phyloP scores from a whole-genome alignment of 2,329 filamentous ascomycete species.

The Nigrospora osmanthi region DNA sequence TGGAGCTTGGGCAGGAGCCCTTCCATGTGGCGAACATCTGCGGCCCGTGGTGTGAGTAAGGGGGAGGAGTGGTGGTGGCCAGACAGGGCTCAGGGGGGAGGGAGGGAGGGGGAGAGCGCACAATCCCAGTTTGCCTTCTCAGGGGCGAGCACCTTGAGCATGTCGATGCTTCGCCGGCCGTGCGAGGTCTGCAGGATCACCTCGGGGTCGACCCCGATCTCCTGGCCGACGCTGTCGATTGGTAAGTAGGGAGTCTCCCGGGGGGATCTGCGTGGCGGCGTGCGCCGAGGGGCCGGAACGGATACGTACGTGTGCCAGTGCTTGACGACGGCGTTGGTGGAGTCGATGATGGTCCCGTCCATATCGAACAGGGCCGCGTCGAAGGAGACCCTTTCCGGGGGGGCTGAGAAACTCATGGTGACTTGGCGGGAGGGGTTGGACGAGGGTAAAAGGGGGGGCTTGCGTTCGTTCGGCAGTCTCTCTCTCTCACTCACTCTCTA shows the following conservation, averaged over 20 bases:
- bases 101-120: slow-evolving; percentile 33
- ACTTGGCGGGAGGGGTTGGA: background rate
- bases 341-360: slow-evolving; percentile 80
- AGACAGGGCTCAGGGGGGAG: background rate
- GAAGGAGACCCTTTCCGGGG: slow-evolving; percentile 39
- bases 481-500: no score
- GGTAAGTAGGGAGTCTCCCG: slow-evolving; percentile 5
- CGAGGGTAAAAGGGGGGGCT: no score
- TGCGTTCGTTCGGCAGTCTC: no score
- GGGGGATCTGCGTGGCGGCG: background rate
- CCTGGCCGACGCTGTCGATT: slow-evolving; percentile 57
- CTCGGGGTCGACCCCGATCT: slow-evolving; percentile 77
- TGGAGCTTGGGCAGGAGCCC: slow-evolving; percentile 68
- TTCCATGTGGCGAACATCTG: slow-evolving; percentile 77
- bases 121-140: slow-evolving; percentile 90
- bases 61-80: background rate
- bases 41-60: slow-evolving; percentile 1
- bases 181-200: slow-evolving; percentile 87
- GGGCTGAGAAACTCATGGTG: slow-evolving; percentile 29
- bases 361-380: slow-evolving; percentile 62
- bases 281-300: background rate
- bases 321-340: slow-evolving; percentile 67
- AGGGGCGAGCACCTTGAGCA: slow-evolving; percentile 69
- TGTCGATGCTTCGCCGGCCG: slow-evolving; percentile 82
- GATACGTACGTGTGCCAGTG: slow-evolving; percentile 64